Evolutionary conservation across 2,329 filamentous ascomycete species (phyloP), one percentile per base, ranked within the genome.

Genomic region (Arthrobotrys musiformis): DNA sequence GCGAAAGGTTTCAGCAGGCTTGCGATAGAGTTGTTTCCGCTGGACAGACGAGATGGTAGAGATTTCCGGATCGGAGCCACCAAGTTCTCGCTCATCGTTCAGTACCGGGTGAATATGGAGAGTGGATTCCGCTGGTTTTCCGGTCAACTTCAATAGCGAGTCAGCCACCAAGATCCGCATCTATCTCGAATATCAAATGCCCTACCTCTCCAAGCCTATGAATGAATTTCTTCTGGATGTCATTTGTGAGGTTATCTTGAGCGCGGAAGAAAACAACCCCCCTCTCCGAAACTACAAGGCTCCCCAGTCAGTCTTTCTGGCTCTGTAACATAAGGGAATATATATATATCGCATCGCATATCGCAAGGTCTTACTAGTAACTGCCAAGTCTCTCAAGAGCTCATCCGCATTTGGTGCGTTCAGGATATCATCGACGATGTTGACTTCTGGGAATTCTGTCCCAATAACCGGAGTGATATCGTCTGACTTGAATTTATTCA

Each of bases 191-290:
- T 50, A 22, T 37, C 35, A 17, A 48, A n/a, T 7, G 28, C 6
- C 17, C 1, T 8, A 91, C 84, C 79, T 88, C 84, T 7, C 90
- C 90, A 1, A 92, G 85, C 0, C 86, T 85, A 11, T 89, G 85
- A 35, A 88, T 88, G 0, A 92, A 85, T 66, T 89, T 84, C 83
- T 92, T 92, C 80, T 91, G 89, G 1, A 90, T 85, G 0, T 89
- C 88, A 81, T 90, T 87, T 79, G 86, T 86, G 40, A 91, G 83
- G 28, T 77, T 77, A 81, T 89, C 84, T 79, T 92, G 90, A 30
- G 87, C 86, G 19, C 90, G 87, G 83, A 92, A 91, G 84, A 92
- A 91, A 33, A 92, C 89, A 2, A 92, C 90, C 8, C 90, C 90
- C 0, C 90, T 87, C 75, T 89, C 87, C 0, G 90, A 91, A 79